Base-by-base conservation (phyloP, 1,284 basidiomycete genomes). In the Phellopilus nigrolimitatus region DNA sequence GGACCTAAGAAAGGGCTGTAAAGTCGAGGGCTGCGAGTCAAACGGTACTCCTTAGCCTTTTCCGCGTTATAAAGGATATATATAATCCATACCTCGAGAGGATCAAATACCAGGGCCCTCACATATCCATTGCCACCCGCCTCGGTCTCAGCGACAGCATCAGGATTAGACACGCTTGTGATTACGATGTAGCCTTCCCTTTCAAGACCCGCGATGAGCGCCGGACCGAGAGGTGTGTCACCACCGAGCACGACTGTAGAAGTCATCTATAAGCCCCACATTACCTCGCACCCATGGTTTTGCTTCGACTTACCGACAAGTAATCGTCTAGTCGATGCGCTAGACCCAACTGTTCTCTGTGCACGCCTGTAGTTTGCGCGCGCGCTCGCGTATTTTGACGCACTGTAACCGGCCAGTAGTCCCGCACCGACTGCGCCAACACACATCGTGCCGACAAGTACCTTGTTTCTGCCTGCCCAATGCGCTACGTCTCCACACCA, bases 151-250 rank as follows among this genome's bases (percentile, higher is more conserved):
- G 78, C 72, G 25, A 79, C 80, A 6, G 78, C 76, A 48, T 84
- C 82, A 1, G 81, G 75, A 12, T 76, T 77, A 2, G 80, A 70
- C 12, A 90, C 88, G 56, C 84, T 91, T 4, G 82, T 74, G 58
- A 93, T 82, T 36, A 93, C 81, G 59, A 91, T 84, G 61, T 85
- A 91, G 1, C 88, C 87, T 58, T 82, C 79, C 61, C 73, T 74
- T 66, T 90, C 85, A 36, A 93, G 71, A 55, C 84, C 81, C 45
- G 76, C 62, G 47, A 90, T 80, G 43, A 92, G 66, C 12, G 88
- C 81, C 15, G 79, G 70, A 9, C 80, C 88, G 43, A 84, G 72
- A 0, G 82, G 78, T 25, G 76, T 72, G 61, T 92, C 89, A 15
- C 82, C 89, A 36, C 90, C 90, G 41, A 92, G 74, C 19, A 92